Percentiles rank a stretch among this genome's conserved stretches.
Evolutionary conservation across 352 stramenopile species (phyloP).

Genomic region (Phytophthora rubi): DNA sequence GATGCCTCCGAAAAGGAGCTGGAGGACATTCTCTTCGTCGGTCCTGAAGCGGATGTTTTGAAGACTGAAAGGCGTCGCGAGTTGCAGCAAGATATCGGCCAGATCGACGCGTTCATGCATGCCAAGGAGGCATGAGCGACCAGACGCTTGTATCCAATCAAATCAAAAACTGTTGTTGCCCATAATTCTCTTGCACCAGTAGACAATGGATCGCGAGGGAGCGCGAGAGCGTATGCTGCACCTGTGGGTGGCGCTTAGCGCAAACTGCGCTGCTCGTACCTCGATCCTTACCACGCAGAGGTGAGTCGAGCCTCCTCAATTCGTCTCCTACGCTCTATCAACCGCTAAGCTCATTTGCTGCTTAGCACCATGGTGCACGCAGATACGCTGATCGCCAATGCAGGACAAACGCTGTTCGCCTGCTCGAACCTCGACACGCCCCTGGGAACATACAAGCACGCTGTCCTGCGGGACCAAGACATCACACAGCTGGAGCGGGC

Average conservation of each 20-base stretch:
- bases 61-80: conserved; percentile 53
- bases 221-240: conserved; percentile 62
- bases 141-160: conserved; percentile 33
- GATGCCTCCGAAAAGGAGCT: conserved; percentile 54
- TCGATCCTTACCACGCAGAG: conserved; percentile 63
- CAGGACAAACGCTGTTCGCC: conserved; percentile 71
- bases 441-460: conserved; percentile 67
- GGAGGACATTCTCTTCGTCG: conserved; percentile 53
- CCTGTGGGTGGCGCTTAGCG: conserved; percentile 51
- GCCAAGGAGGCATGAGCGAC: conserved; percentile 12
- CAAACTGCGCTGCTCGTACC: conserved; percentile 17
- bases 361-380: conserved; percentile 58
- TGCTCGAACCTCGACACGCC: conserved; percentile 63
- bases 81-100: conserved; percentile 48
- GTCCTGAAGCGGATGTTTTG: conserved; percentile 37
- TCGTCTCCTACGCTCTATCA: background rate
- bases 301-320: conserved; percentile 27
- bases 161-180: conserved; percentile 1
- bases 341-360: conserved; percentile 14
- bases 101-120: conserved; percentile 30
- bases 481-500: conserved; percentile 53
- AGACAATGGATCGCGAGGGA: conserved; percentile 46
- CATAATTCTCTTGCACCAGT: conserved; percentile 2
- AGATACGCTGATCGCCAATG: conserved; percentile 52
- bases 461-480: conserved; percentile 63